Evolutionary conservation across 2,329 filamentous ascomycete genomes (phyloP).

Genomic region (Aspergillus sp.): DNA sequence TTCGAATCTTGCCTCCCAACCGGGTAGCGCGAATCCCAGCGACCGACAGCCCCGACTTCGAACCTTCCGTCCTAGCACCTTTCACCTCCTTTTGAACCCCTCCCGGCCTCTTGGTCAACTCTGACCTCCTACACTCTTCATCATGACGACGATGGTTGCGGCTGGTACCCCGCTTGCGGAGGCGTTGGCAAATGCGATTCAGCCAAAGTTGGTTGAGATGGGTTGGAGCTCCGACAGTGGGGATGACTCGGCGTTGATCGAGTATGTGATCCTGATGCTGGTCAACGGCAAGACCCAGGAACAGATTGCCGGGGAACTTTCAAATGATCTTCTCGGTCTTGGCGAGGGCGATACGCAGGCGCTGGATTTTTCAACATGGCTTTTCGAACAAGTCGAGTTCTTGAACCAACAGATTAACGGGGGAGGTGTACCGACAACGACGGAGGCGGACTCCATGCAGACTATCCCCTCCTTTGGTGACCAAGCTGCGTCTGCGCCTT

Average conservation of each 20-base stretch:
- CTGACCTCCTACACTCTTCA: background rate
- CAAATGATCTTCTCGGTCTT: constrained; percentile 80
- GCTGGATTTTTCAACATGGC: constrained; percentile 81
- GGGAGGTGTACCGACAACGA: constrained; percentile 31
- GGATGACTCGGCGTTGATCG: constrained; percentile 78
- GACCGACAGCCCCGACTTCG: constrained; percentile 1
- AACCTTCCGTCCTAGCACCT: background rate
- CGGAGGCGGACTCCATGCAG: constrained; percentile 21
- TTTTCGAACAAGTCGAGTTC: constrained; percentile 80
- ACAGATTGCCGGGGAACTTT: constrained; percentile 83
- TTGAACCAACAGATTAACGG: constrained; percentile 66
- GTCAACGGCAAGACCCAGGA: constrained; percentile 91
- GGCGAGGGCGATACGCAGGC: constrained; percentile 80
- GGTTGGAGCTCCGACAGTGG: constrained; percentile 86
- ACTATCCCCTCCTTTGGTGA: constrained; percentile 36
- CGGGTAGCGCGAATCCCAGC: constrained; percentile 18
- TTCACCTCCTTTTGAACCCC: background rate
- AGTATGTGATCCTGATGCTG: constrained; percentile 97
- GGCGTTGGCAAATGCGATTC: constrained; percentile 77
- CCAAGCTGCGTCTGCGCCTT: constrained; percentile 31
- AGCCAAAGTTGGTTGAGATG: constrained; percentile 87
- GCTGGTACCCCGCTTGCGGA: constrained; percentile 81
- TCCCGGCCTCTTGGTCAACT: background rate
- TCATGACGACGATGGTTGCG: constrained; percentile 75
- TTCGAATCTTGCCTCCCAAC: constrained; percentile 5